Evolutionary conservation across 257 asterid species (phyloP).

Genomic region (Gentiana dahurica): DNA sequence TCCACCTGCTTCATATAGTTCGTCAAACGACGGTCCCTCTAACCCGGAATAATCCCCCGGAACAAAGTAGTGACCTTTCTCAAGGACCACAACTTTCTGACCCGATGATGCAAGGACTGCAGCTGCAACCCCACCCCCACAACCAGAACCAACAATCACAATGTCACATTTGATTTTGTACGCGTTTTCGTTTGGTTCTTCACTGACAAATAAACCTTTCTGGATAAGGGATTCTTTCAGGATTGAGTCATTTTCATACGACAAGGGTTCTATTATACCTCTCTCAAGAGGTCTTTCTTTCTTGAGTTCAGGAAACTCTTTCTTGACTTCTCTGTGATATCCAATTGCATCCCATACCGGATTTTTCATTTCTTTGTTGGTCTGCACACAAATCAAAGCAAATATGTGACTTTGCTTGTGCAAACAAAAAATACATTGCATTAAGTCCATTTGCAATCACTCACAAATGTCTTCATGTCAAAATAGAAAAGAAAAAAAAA

Average conservation of each 20-base stretch:
- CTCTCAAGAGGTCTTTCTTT: slow-evolving; percentile 58
- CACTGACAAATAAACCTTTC: slow-evolving; percentile 38
- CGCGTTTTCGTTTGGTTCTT: slow-evolving; percentile 19
- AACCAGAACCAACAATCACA: slow-evolving; percentile 84
- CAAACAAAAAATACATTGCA: neutral
- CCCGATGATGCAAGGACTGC: slow-evolving; percentile 71
- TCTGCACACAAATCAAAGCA: slow-evolving; percentile 29
- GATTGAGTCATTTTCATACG: slow-evolving; percentile 29
- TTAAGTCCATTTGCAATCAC: neutral
- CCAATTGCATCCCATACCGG: slow-evolving; percentile 76
- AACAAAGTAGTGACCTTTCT: slow-evolving; percentile 78
- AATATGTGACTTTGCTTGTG: no score
- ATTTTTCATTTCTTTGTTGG: slow-evolving; percentile 47
- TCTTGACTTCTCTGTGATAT: slow-evolving; percentile 31
- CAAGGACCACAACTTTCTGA: slow-evolving; percentile 62
- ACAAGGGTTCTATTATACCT: slow-evolving; percentile 53
- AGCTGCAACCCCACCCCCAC: slow-evolving; percentile 90
- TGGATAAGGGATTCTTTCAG: slow-evolving; percentile 44
- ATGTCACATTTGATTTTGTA: slow-evolving; percentile 63
- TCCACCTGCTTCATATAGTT: slow-evolving; percentile 64
- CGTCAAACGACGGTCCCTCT: slow-evolving; percentile 64
- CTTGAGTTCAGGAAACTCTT: slow-evolving; percentile 5
- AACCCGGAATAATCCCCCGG: slow-evolving; percentile 71
- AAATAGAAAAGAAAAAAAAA: no score
- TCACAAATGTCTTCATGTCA: neutral